A percentile compares a stretch with the other conserved stretches of the same genome.
These are phyloP conservation scores for Alternaria ethzedia DNA, from an alignment of 2,329 filamentous ascomycete species.

Conservation along the genomic window DNA sequence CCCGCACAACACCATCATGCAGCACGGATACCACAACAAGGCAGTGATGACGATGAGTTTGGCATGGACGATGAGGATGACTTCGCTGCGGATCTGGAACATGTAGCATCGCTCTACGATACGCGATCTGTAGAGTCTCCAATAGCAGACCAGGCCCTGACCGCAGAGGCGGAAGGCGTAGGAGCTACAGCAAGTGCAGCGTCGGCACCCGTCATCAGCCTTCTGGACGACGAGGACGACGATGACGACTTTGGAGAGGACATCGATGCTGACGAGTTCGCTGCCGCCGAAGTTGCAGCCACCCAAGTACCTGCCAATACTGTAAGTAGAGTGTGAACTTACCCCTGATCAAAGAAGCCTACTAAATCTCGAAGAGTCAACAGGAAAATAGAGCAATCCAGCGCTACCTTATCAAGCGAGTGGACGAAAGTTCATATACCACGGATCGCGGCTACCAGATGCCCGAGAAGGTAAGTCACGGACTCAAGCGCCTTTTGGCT, in stretches of 20 bases:
- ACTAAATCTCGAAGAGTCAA: slow-evolving; percentile 74
- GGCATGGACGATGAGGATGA: slow-evolving; percentile 55
- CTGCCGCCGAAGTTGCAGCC: slow-evolving; percentile 72
- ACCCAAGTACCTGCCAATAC: slow-evolving; percentile 66
- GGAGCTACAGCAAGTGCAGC: slow-evolving; percentile 4
- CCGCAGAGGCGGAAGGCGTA: background rate
- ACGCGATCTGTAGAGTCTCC: slow-evolving; percentile 41
- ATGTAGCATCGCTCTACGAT: slow-evolving; percentile 64
- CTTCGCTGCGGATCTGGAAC: slow-evolving; percentile 64
- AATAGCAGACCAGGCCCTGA: slow-evolving; percentile 1
- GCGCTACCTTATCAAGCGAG: slow-evolving; percentile 80
- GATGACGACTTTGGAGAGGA: slow-evolving; percentile 70
- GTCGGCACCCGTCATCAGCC: slow-evolving; percentile 28
- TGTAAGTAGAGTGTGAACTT: slow-evolving; percentile 59
- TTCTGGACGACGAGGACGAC: slow-evolving; percentile 50
- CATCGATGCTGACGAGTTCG: slow-evolving; percentile 73
- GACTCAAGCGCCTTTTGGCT: background rate
- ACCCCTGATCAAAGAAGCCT: slow-evolving; percentile 36
- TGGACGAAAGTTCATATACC: slow-evolving; percentile 72
- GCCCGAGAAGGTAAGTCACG: slow-evolving; percentile 70
- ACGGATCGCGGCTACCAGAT: slow-evolving; percentile 66
- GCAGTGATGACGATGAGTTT: slow-evolving; percentile 54
- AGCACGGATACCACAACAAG: slow-evolving; percentile 8
- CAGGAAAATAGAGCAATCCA: slow-evolving; percentile 77
- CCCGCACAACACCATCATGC: background rate